These are phyloP conservation scores for Saussurea involucrata DNA, from an alignment of 129 eudicot species.

Conservation along the genomic window DNA sequence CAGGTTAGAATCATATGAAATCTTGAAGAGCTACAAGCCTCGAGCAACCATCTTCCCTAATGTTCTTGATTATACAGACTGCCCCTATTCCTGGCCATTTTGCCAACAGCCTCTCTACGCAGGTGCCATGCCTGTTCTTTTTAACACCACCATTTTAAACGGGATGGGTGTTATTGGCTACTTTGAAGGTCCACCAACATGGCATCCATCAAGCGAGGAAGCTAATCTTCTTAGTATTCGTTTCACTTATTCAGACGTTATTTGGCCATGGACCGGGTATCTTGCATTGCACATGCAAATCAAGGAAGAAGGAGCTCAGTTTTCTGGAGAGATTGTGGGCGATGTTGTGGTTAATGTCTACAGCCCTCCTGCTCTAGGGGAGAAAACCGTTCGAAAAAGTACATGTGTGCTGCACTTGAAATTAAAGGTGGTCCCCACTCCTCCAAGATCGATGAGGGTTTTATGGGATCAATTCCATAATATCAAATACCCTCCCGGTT, in stretches of 20 bases:
- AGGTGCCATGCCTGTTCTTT: conserved; percentile 96
- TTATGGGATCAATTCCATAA: conserved; percentile 96
- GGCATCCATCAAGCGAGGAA: conserved; percentile 90
- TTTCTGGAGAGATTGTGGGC: conserved; percentile 84
- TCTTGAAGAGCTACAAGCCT: conserved; percentile 65
- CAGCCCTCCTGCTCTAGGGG: conserved; percentile 85
- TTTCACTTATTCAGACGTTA: conserved; percentile 79
- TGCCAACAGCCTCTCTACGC: conserved; percentile 97
- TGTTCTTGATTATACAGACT: conserved; percentile 72
- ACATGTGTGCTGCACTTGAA: conserved; percentile 80
- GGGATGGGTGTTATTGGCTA: conserved; percentile 96
- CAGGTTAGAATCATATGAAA: conserved; percentile 76
- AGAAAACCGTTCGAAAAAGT: conserved; percentile 52
- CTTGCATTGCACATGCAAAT: conserved; percentile 94
- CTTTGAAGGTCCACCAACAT: conserved; percentile 64
- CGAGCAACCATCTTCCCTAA: conserved; percentile 78
- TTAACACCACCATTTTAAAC: conserved; percentile 83
- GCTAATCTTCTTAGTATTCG: conserved; percentile 91
- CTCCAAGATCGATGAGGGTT: conserved; percentile 69
- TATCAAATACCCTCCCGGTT: conserved; percentile 95
- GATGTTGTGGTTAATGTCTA: conserved; percentile 65
- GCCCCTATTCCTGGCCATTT: conserved; percentile 98
- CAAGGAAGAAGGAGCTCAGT: conserved; percentile 90
- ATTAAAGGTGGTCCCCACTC: conserved; percentile 85
- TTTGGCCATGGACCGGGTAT: conserved; percentile 99